These are phyloP conservation scores for Myxozyma sirexii DNA, from an alignment of 805 yeast species.

Conservation along the genomic window DNA sequence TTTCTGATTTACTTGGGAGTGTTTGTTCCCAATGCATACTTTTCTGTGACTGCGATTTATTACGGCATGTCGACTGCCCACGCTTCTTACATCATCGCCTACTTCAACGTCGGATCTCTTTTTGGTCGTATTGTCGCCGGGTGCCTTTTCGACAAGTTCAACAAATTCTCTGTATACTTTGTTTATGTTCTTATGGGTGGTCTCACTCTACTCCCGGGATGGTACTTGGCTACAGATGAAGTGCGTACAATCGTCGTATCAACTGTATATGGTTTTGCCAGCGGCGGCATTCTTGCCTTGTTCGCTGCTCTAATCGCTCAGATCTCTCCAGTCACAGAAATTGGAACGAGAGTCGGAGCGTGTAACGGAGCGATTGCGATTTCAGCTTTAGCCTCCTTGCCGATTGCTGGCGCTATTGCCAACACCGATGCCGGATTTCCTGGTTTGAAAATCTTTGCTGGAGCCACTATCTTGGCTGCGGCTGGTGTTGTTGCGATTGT, in stretches of 20 bases:
- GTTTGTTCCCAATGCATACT: constrained; percentile 42
- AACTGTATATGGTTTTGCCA: constrained; percentile 41
- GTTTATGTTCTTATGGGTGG: constrained; percentile 39
- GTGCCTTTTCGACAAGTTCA: constrained; percentile 50
- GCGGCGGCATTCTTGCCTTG: constrained; percentile 43
- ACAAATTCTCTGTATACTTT: constrained; percentile 47
- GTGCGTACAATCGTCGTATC: constrained; percentile 39
- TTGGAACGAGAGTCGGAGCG: constrained; percentile 58
- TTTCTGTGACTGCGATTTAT: constrained; percentile 38
- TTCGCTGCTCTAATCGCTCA: constrained; percentile 41
- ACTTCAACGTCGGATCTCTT: constrained; percentile 45
- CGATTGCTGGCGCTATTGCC: constrained; percentile 40
- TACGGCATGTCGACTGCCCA: constrained; percentile 33
- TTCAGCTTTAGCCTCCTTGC: constrained; percentile 43
- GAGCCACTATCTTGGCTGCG: constrained; percentile 21
- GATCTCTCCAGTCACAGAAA: constrained; percentile 36
- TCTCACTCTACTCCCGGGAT: constrained; percentile 38
- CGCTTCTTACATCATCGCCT: constrained; percentile 40
- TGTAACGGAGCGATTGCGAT: constrained; percentile 60
- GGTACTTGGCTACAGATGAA: constrained; percentile 13
- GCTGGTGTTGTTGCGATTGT: constrained; percentile 7
- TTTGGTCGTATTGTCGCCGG: constrained; percentile 57
- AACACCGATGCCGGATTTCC: neutral
- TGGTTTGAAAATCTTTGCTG: constrained; percentile 31
- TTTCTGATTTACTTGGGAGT: constrained; percentile 39